phyloP scores from a whole-genome alignment of 805 yeast species.

The Spathaspora passalidarum region DNA sequence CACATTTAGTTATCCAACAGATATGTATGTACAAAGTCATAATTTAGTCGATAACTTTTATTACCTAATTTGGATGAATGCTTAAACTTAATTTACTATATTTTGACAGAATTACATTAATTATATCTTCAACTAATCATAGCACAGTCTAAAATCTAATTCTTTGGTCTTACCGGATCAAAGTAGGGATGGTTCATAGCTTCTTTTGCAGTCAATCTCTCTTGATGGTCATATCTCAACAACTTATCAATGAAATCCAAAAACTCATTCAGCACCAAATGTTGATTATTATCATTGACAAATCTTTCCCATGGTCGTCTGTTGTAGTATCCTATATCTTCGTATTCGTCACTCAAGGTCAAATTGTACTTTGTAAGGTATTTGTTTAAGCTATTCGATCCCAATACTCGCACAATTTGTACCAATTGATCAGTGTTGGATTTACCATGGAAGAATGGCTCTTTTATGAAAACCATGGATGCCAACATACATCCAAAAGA shows the following conservation, averaged over 20 bases:
- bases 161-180: constrained; percentile 20
- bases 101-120: too few species aligned
- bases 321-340: constrained; percentile 67
- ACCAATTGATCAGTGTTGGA: constrained; percentile 90
- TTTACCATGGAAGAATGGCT: constrained; percentile 89
- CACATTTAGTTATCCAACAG: too few species aligned
- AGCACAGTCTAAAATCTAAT: too few species aligned
- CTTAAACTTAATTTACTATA: too few species aligned
- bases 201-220: constrained; percentile 82
- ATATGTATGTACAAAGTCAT: too few species aligned
- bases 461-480: constrained; percentile 83
- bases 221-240: constrained; percentile 82
- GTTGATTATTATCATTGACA: constrained; percentile 65
- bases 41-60: too few species aligned
- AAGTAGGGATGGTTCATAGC: constrained; percentile 70
- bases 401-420: constrained; percentile 83
- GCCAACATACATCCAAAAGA: constrained; percentile 92
- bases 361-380: constrained; percentile 73
- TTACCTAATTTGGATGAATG: too few species aligned
- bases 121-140: too few species aligned
- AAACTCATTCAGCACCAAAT: constrained; percentile 62
- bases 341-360: constrained; percentile 70
- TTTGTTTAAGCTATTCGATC: constrained; percentile 71
- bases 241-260: constrained; percentile 79
- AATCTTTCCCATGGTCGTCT: constrained; percentile 84